These are phyloP conservation scores for Saxophila tyrrhenica DNA, from an alignment of 495 filamentous ascomycete genomes.

Conservation along the genomic window DNA sequence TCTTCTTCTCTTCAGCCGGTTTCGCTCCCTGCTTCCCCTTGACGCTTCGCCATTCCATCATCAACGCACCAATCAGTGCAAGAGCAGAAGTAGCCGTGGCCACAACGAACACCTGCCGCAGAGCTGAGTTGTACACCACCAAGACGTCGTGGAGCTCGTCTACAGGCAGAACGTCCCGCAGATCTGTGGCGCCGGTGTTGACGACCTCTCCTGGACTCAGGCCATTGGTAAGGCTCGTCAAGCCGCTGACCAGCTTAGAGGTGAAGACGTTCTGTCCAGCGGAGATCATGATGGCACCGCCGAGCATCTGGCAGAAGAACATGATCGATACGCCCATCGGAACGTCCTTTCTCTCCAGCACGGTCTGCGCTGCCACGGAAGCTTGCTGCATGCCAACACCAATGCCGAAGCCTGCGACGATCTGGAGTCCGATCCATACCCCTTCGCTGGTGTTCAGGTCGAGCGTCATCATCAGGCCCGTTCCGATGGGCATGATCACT, in stretches of 20 bases:
- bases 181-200: slow-evolving; percentile 26
- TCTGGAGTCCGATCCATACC: slow-evolving; percentile 59
- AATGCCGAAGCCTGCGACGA: slow-evolving; percentile 57
- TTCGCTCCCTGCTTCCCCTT: slow-evolving; percentile 45
- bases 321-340: slow-evolving; percentile 28
- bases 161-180: slow-evolving; percentile 23
- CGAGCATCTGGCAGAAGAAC: slow-evolving; percentile 32
- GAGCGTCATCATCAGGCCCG: slow-evolving; percentile 54
- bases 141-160: slow-evolving; percentile 22
- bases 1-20: slow-evolving; percentile 25
- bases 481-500: slow-evolving; percentile 45
- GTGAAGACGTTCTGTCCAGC: slow-evolving; percentile 32
- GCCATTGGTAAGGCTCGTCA: not conserved
- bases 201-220: slow-evolving; percentile 20
- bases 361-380: slow-evolving; percentile 29
- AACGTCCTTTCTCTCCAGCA: slow-evolving; percentile 25
- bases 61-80: slow-evolving; percentile 21
- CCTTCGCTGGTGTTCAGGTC: slow-evolving; percentile 36
- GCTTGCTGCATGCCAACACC: slow-evolving; percentile 44
- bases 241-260: not conserved
- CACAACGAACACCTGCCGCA: slow-evolving; percentile 24
- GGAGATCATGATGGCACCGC: slow-evolving; percentile 27
- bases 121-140: slow-evolving; percentile 24
- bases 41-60: slow-evolving; percentile 30
- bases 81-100: slow-evolving; percentile 20